These are phyloP conservation scores for Solanum bukasovii DNA, from an alignment of 257 asterid species.

Conservation along the genomic window DNA sequence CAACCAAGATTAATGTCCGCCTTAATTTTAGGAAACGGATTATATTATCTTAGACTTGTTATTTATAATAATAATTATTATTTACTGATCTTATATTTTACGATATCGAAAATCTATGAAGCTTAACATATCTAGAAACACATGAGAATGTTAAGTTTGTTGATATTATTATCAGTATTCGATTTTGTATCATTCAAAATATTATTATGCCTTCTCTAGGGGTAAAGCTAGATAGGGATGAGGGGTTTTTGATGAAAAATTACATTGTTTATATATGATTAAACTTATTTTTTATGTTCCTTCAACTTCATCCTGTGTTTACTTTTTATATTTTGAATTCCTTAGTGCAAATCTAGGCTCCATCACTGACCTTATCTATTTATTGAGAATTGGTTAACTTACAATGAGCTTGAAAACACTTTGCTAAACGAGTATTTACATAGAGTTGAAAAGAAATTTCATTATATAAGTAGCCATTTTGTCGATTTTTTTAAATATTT, in stretches of 20 bases:
- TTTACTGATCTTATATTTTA: neutral
- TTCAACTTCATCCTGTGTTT: neutral
- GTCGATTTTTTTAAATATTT: neutral
- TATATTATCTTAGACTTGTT: neutral
- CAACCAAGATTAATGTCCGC: neutral
- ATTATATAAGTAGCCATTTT: neutral
- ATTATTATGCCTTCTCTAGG: neutral
- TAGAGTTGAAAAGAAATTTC: neutral
- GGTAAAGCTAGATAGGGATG: neutral
- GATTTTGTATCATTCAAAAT: too few species aligned
- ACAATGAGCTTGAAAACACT: neutral
- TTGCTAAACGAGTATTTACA: neutral
- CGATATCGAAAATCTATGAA: too few species aligned
- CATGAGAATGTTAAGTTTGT: too few species aligned
- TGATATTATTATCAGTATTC: neutral
- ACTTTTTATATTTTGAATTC: too few species aligned
- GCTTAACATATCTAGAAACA: neutral
- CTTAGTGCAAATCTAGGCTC: too few species aligned
- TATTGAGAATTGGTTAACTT: neutral
- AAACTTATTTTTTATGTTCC: neutral
- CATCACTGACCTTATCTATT: too few species aligned
- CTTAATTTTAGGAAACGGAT: neutral
- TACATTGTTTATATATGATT: neutral
- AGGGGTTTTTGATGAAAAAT: neutral
- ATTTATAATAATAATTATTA: too few species aligned